phyloP scores from a whole-genome alignment of 1,284 basidiomycete species.

The Leccinum pachyderme region DNA sequence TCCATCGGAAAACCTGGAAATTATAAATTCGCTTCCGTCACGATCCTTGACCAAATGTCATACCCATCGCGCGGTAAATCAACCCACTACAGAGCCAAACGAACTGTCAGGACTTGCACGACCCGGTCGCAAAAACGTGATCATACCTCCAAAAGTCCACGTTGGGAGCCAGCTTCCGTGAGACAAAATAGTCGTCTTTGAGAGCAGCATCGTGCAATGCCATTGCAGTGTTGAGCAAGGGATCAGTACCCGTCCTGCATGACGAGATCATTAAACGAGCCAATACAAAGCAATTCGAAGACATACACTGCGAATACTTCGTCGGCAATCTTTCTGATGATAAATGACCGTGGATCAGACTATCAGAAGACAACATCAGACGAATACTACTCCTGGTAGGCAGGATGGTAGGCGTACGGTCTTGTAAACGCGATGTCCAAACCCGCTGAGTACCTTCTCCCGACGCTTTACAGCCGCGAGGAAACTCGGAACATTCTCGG shows the following conservation, averaged over 20 bases:
- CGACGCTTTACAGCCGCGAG: constrained; percentile 82
- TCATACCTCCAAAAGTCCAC: constrained; percentile 73
- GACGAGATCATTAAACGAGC: neutral
- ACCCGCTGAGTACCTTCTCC: constrained; percentile 83
- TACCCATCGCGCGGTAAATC: constrained; percentile 87
- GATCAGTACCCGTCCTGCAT: constrained; percentile 73
- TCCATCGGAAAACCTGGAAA: constrained; percentile 78
- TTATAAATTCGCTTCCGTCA: neutral
- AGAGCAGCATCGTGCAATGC: constrained; percentile 82
- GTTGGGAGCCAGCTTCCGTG: constrained; percentile 74
- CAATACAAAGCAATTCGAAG: neutral
- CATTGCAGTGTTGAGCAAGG: constrained; percentile 84
- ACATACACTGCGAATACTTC: constrained; percentile 80
- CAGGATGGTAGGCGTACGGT: constrained; percentile 49
- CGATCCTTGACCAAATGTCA: constrained; percentile 18
- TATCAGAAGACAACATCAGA: constrained; percentile 29
- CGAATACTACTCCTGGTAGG: neutral
- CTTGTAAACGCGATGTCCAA: constrained; percentile 85
- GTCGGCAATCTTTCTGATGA: constrained; percentile 84
- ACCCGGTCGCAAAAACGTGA: neutral
- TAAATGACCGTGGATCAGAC: constrained; percentile 86
- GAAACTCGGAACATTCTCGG: constrained; percentile 81
- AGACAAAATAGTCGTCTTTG: constrained; percentile 84
- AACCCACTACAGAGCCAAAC: constrained; percentile 53
- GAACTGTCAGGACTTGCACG: neutral